A percentile compares a stretch with the other conserved stretches of the same genome.
These are phyloP conservation scores for Blastobotrys aristatus DNA, from an alignment of 1,139 yeast species.

Conservation along the genomic window DNA sequence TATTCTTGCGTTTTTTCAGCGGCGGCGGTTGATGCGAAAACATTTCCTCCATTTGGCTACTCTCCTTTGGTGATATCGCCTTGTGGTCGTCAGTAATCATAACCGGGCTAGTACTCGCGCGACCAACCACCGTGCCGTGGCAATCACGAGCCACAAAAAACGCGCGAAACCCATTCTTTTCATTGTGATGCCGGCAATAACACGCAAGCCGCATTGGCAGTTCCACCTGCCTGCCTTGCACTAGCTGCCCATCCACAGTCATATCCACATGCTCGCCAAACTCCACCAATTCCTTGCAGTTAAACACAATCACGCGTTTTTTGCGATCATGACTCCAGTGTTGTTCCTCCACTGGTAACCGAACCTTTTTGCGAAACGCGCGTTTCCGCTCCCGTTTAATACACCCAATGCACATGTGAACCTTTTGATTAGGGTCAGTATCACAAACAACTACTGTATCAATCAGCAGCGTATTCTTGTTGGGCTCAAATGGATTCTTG, in stretches of 20 bases:
- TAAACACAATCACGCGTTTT: constrained; percentile 79
- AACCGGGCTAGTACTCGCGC: constrained; percentile 63
- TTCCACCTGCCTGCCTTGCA: constrained; percentile 40
- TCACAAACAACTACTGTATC: constrained; percentile 37
- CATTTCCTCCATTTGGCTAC: neutral
- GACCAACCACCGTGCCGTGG: constrained; percentile 60
- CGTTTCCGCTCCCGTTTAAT: constrained; percentile 85
- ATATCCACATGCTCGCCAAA: constrained; percentile 47
- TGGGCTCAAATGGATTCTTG: constrained; percentile 39
- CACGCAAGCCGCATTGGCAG: constrained; percentile 85
- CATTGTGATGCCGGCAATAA: constrained; percentile 89
- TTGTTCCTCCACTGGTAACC: constrained; percentile 55
- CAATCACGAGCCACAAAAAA: constrained; percentile 61
- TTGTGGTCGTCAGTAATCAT: constrained; percentile 91
- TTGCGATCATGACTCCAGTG: constrained; percentile 71
- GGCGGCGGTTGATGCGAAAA: neutral
- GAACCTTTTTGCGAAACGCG: constrained; percentile 70
- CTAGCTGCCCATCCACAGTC: constrained; percentile 35
- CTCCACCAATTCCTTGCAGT: constrained; percentile 77
- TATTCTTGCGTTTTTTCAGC: neutral
- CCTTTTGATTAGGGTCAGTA: constrained; percentile 41
- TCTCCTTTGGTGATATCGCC: constrained; percentile 27
- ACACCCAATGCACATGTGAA: constrained; percentile 78
- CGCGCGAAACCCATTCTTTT: constrained; percentile 68
- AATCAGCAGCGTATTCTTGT: constrained; percentile 27